Evolutionary conservation across 441 rosid genomes (phyloP).

Genomic region (Croton setiger): DNA sequence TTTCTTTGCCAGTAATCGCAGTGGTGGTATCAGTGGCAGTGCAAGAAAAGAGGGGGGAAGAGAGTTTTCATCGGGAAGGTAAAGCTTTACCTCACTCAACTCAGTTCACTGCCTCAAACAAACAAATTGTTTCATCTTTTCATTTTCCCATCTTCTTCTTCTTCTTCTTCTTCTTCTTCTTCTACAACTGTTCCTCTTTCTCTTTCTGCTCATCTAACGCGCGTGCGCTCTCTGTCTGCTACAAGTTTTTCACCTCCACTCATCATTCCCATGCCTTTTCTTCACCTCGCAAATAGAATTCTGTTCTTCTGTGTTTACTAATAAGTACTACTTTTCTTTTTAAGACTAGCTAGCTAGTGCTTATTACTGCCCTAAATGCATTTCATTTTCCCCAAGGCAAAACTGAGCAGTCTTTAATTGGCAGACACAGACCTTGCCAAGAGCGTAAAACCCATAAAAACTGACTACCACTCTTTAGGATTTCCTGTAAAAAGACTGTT

Average conservation of each 20-base stretch:
- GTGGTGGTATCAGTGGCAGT: constrained; percentile 55
- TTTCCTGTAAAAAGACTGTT: constrained; percentile 69
- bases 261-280: background rate
- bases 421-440: constrained; percentile 39
- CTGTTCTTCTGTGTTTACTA: too few species aligned
- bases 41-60: constrained; percentile 44
- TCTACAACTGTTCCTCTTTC: background rate
- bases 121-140: background rate
- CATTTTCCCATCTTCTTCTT: background rate
- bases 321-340: background rate
- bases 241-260: background rate
- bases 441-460: constrained; percentile 43
- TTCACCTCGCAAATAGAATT: background rate
- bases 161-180: constrained; percentile 5
- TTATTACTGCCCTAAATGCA: constrained; percentile 13
- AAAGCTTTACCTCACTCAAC: constrained; percentile 35
- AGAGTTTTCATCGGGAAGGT: constrained; percentile 81
- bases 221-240: constrained; percentile 27
- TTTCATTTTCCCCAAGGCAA: constrained; percentile 36
- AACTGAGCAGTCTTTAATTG: constrained; percentile 37
- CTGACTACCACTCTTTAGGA: constrained; percentile 53
- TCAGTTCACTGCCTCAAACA: constrained; percentile 12
- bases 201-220: constrained; percentile 23
- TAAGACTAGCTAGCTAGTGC: constrained; percentile 13
- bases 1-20: constrained; percentile 62